phyloP scores from a whole-genome alignment of 306 rosid species.

The Erythrophleum fordii region DNA sequence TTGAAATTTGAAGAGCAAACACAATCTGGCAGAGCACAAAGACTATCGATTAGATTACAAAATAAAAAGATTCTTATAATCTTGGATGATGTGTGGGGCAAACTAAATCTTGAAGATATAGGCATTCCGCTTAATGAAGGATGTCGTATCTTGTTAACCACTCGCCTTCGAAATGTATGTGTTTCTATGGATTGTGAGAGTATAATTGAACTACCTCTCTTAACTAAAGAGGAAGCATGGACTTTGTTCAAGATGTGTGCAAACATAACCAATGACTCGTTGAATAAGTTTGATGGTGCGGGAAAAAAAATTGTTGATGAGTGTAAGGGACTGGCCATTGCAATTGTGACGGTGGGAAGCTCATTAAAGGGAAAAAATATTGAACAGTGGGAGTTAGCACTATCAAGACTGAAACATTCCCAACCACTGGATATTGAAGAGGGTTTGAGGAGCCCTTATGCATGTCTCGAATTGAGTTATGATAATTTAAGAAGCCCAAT shows the following conservation, averaged over 20 bases:
- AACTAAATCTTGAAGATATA: background rate
- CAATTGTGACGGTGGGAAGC: background rate
- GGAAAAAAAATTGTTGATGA: background rate
- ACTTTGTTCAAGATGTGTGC: background rate
- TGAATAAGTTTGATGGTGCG: background rate
- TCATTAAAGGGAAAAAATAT: too few relatives aligned
- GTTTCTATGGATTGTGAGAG: background rate
- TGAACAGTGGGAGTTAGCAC: too few relatives aligned
- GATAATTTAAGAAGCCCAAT: too few relatives aligned
- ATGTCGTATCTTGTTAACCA: background rate
- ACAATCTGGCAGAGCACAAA: background rate
- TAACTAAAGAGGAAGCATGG: background rate
- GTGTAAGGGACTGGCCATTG: background rate
- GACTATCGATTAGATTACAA: accelerated
- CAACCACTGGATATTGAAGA: too few relatives aligned
- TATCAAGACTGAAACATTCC: too few relatives aligned
- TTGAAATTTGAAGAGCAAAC: background rate
- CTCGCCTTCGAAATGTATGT: background rate
- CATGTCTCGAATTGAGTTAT: too few relatives aligned
- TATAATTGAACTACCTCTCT: background rate
- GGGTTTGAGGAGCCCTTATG: too few relatives aligned
- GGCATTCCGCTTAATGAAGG: background rate
- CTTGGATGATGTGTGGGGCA: conserved; percentile 17
- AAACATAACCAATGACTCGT: background rate
- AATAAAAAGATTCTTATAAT: background rate